Conservation (phyloP, 768 basidiomycete genomes). For the Panus rudis region DNA sequence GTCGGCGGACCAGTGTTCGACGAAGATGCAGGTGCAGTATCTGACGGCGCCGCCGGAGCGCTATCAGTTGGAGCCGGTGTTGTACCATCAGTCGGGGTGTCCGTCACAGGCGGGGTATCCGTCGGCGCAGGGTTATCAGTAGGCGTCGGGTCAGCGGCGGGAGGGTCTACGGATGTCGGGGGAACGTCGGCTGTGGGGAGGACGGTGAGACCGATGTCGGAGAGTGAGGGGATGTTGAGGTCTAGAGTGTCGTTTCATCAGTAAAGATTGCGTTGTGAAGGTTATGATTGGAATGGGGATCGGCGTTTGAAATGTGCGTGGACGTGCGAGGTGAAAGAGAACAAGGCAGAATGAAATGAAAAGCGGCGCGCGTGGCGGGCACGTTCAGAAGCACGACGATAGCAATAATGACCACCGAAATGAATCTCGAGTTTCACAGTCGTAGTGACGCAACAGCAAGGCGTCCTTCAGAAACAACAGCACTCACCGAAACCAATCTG, state of each 20-base stretch:
- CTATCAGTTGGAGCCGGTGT: slow-evolving; percentile 6
- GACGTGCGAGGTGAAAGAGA: no score
- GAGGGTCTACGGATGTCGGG: slow-evolving; percentile 1
- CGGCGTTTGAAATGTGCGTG: no score
- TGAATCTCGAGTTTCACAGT: no score
- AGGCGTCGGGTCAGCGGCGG: not conserved
- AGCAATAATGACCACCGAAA: no score
- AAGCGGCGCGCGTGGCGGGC: no score
- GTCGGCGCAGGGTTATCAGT: not conserved
- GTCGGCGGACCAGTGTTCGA: not conserved
- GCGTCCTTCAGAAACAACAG: not conserved
- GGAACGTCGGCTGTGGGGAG: not conserved
- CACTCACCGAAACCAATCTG: slow-evolving; percentile 10
- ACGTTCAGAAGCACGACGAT: no score
- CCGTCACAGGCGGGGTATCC: not conserved
- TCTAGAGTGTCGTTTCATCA: no score
- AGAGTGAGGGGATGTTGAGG: no score
- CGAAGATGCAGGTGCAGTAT: slow-evolving; percentile 1
- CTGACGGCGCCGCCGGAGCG: slow-evolving; percentile 1
- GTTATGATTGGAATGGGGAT: no score
- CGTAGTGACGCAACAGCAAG: not conserved
- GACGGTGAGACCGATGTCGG: not conserved
- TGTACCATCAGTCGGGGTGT: slow-evolving; percentile 3
- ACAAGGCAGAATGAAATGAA: no score
- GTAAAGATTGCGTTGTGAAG: no score